phyloP scores from a whole-genome alignment of 345 rosid genomes.

The Acer saccharum region DNA sequence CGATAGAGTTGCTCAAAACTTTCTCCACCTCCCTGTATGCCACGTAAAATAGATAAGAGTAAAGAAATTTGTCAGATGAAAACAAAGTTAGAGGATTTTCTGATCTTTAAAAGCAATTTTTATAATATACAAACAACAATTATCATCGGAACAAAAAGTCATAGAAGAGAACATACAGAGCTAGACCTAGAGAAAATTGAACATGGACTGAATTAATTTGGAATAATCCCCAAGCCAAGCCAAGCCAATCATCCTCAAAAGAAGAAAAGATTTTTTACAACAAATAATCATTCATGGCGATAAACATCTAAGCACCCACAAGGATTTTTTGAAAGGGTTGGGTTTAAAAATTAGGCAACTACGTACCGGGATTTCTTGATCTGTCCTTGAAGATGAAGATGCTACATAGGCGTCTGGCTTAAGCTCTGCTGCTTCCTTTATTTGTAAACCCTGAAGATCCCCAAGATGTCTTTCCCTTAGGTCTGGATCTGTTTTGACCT shows the following conservation, averaged over 20 bases:
- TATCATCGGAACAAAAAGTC: background rate
- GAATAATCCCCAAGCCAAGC: background rate
- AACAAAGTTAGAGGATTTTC: background rate
- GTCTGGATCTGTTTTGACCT: constrained; percentile 26
- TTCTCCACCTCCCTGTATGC: constrained; percentile 24
- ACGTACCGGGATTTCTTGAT: constrained; percentile 14
- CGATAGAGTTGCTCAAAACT: constrained; percentile 19
- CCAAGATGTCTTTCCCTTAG: constrained; percentile 26
- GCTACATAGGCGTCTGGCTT: constrained; percentile 17
- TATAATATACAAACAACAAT: background rate
- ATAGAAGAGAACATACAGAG: background rate
- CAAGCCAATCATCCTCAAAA: background rate
- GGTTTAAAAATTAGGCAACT: background rate
- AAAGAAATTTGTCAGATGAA: background rate
- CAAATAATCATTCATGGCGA: background rate
- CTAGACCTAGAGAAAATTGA: background rate
- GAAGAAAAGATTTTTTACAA: background rate
- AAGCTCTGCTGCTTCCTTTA: constrained; percentile 11
- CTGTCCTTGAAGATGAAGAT: constrained; percentile 1
- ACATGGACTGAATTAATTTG: background rate
- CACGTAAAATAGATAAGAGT: background rate
- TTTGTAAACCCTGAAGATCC: constrained; percentile 19
- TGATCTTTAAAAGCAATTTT: background rate
- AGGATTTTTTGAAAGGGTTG: background rate
- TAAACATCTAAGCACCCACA: background rate